These are phyloP conservation scores for Quambalaria eucalypti DNA, from an alignment of 1,284 basidiomycete species.

Conservation along the genomic window DNA sequence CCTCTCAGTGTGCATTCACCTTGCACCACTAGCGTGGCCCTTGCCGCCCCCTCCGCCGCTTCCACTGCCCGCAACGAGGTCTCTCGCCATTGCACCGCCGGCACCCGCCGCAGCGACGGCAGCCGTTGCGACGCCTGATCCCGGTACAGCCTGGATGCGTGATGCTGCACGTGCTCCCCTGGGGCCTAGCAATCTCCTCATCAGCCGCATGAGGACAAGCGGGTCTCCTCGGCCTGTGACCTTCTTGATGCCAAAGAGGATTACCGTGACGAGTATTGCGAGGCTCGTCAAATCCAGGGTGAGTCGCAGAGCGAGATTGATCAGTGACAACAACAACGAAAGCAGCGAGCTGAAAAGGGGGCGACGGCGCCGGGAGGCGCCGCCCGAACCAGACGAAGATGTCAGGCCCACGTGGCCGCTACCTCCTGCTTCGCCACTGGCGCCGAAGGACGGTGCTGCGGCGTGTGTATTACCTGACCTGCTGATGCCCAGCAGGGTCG, in stretches of 20 bases:
- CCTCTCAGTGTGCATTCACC: too few species aligned
- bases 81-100: too few species aligned
- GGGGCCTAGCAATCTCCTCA: constrained; percentile 4
- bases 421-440: background rate
- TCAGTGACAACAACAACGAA: constrained; percentile 16
- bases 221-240: constrained; percentile 38
- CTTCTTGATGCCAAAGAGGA: constrained; percentile 21
- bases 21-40: too few species aligned
- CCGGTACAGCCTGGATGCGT: too few species aligned
- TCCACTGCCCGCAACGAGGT: too few species aligned
- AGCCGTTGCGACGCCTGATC: too few species aligned
- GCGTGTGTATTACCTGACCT: constrained; percentile 4
- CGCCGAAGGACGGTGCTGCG: constrained; percentile 8
- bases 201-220: constrained; percentile 17
- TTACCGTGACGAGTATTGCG: constrained; percentile 23
- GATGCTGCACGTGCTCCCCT: background rate
- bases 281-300: constrained; percentile 35
- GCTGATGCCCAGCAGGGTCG: constrained; percentile 14
- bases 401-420: constrained; percentile 1
- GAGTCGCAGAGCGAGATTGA: constrained; percentile 28
- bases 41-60: too few species aligned
- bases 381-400: background rate
- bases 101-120: too few species aligned
- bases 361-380: background rate
- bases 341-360: constrained; percentile 7